Percentiles rank a stretch among this genome's conserved stretches.
Evolutionary conservation across 108 stramenopile species (phyloP).

Genomic region (Skeletonema tropicum): DNA sequence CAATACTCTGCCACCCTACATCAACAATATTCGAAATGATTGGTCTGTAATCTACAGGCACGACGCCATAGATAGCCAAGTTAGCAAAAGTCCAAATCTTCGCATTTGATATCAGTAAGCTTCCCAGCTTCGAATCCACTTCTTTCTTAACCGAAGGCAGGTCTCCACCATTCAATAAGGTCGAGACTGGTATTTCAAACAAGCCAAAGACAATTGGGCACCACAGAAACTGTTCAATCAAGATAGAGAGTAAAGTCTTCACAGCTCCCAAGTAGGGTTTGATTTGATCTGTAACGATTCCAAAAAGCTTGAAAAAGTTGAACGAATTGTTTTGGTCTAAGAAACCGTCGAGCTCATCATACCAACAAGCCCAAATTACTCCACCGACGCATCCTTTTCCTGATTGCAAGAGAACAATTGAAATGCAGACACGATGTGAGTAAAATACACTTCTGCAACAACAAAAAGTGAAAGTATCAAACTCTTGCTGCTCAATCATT

Average conservation of each 20-base stretch:
- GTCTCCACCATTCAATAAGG: slow-evolving; percentile 42
- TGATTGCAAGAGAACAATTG: slow-evolving; percentile 2
- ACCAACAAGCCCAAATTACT: slow-evolving; percentile 37
- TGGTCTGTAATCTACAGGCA: slow-evolving; percentile 54
- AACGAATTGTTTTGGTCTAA: slow-evolving; percentile 6
- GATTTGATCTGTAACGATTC: slow-evolving; percentile 9
- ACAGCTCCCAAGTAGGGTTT: background rate
- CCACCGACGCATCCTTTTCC: slow-evolving; percentile 32
- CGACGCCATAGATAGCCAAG: slow-evolving; percentile 49
- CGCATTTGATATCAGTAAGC: slow-evolving; percentile 57
- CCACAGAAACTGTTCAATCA: slow-evolving; percentile 57
- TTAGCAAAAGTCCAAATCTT: slow-evolving; percentile 70
- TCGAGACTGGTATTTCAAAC: slow-evolving; percentile 64
- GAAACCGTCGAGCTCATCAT: slow-evolving; percentile 16
- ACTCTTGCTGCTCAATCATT: no score
- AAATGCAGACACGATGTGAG: no score
- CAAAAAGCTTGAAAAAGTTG: slow-evolving; percentile 16
- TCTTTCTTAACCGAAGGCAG: slow-evolving; percentile 41
- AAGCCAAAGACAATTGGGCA: slow-evolving; percentile 51
- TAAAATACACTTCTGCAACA: background rate
- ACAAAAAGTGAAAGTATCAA: background rate
- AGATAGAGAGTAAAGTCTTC: slow-evolving; percentile 7
- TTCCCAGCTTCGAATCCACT: slow-evolving; percentile 44
- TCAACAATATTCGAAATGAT: slow-evolving; percentile 32
- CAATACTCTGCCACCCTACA: slow-evolving; percentile 56